Percentiles rank a stretch among this genome's conserved stretches.
phyloP scores from a whole-genome alignment of 179 eudicot genomes.

The Nepenthes alata region DNA sequence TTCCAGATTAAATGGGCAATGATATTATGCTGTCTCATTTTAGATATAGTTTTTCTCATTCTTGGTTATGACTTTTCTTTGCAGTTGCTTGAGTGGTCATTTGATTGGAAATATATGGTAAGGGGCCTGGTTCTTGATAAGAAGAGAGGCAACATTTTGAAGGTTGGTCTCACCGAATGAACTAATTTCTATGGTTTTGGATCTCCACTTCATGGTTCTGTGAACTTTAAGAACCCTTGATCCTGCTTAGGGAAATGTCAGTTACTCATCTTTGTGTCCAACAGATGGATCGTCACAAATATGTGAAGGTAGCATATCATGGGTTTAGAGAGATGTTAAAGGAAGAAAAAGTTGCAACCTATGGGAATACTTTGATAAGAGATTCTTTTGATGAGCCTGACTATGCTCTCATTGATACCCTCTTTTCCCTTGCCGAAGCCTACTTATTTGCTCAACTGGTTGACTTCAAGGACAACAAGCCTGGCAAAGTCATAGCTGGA shows the following conservation, averaged over 20 bases:
- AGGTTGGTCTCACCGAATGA: conserved; percentile 32
- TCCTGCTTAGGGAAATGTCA: too few species aligned
- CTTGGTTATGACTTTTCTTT: conserved; percentile 1
- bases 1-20: too few species aligned
- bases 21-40: too few species aligned
- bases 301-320: conserved; percentile 96
- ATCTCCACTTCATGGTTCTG: background rate
- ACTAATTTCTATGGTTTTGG: background rate
- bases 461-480: conserved; percentile 80
- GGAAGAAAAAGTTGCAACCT: conserved; percentile 70
- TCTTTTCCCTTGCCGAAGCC: conserved; percentile 94
- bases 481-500: conserved; percentile 55
- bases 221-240: background rate
- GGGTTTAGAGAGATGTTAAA: conserved; percentile 79
- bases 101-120: conserved; percentile 98
- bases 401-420: conserved; percentile 92
- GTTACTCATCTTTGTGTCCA: background rate
- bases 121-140: conserved; percentile 94
- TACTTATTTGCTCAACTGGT: conserved; percentile 97
- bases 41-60: background rate
- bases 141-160: conserved; percentile 92
- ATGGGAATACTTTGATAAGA: conserved; percentile 68
- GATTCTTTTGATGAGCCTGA: conserved; percentile 98
- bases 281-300: conserved; percentile 98
- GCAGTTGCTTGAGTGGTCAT: conserved; percentile 79